Base-by-base conservation (phyloP, 768 basidiomycete genomes). In the Kwoniella shandongensis region DNA sequence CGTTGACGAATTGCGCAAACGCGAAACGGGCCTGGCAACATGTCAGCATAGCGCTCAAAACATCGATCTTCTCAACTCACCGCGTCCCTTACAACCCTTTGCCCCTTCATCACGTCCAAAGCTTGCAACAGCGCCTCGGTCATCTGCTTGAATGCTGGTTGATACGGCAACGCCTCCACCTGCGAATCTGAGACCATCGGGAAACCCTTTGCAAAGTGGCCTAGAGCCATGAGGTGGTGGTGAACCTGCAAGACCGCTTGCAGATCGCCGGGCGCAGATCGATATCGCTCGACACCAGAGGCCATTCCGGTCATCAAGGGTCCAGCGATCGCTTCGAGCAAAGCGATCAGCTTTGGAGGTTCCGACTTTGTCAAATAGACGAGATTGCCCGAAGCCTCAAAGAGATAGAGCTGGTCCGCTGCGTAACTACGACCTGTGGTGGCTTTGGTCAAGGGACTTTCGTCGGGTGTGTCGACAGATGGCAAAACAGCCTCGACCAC, bases 161-260 rank as follows among this genome's bases (percentile, higher is more conserved):
- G 81, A 65, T 86, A 87, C 29, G 83, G 84, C 7, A 74, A 61
- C 2, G 63, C 50, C 39, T 74, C 75, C 13, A 68, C 52, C 65
- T 83, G 81, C 0, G 85, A 84, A 15, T 82, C 84, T 40, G 89
- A 88, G 69, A 88, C 87, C 72, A 91, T 91, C 0, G 96, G 96
- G 78, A 97, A 98, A 12, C 96, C 96, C 78, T 96, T 96, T 32
- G 92, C 88, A 53, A 97, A 84, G 67, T 89, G 91, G 12, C 94
- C 94, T 20, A 97, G 80, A 2, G 94, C 92, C 86, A 94, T 88
- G 74, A 97, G 87, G 64, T 86, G 82, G 78, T 98, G 93, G 67
- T 98, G 96, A 7, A 91, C 84, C 70, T 85, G 85, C 52, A 97
- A 81, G 66, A 96, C 85, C n/a, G 89, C 83, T 41, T 88, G 74